These are phyloP conservation scores for Boletus hoseneyae DNA, from an alignment of 1,284 basidiomycete genomes.

Conservation along the genomic window DNA sequence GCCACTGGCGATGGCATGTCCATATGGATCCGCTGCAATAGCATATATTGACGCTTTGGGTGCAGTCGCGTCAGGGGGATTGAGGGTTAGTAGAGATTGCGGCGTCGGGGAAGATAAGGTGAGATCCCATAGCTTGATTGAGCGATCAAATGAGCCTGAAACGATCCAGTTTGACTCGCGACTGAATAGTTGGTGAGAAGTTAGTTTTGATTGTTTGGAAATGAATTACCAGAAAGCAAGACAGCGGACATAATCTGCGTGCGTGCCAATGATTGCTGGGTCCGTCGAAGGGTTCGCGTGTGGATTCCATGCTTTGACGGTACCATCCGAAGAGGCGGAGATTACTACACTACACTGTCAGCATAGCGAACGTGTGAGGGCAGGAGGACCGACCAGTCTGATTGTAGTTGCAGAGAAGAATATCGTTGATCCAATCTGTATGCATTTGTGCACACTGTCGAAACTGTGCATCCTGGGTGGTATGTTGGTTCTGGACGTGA, in stretches of 20 bases:
- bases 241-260: slow-evolving; percentile 90
- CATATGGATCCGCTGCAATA: slow-evolving; percentile 74
- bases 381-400: slow-evolving; percentile 64
- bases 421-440: slow-evolving; percentile 96
- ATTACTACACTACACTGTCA: slow-evolving; percentile 52
- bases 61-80: slow-evolving; percentile 56
- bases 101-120: slow-evolving; percentile 37
- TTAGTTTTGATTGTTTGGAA: slow-evolving; percentile 1
- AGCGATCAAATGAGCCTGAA: slow-evolving; percentile 92
- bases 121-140: slow-evolving; percentile 95
- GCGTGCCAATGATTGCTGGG: slow-evolving; percentile 77
- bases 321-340: slow-evolving; percentile 94
- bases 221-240: slow-evolving; percentile 65
- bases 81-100: slow-evolving; percentile 56
- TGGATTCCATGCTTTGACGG: slow-evolving; percentile 92
- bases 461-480: slow-evolving; percentile 54
- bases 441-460: slow-evolving; percentile 84
- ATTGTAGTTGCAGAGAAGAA: slow-evolving; percentile 88
- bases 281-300: slow-evolving; percentile 57
- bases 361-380: neutral
- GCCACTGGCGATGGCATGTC: slow-evolving; percentile 81
- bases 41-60: slow-evolving; percentile 81
- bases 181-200: slow-evolving; percentile 37
- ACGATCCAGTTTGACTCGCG: slow-evolving; percentile 83
- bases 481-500: slow-evolving; percentile 7